Percentiles rank a stretch among this genome's conserved stretches.
These are phyloP conservation scores for Murraya paniculata DNA, from an alignment of 345 rosid species.

Conservation along the genomic window DNA sequence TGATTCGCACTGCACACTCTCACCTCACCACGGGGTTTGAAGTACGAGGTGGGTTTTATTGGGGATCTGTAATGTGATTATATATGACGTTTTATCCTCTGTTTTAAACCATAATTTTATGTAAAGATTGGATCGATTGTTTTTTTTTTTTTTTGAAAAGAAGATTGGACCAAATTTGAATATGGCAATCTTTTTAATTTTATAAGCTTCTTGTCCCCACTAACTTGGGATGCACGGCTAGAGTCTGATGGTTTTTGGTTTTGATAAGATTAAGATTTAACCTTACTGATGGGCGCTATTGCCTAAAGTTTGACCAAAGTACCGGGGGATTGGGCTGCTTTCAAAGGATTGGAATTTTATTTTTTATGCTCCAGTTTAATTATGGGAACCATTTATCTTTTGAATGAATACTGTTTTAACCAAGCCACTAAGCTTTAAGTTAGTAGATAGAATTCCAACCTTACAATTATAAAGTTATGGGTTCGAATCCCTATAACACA, in stretches of 20 bases:
- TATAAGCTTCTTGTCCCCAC: not conserved
- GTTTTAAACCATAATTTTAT: not conserved
- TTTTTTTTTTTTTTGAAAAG: too few relatives aligned
- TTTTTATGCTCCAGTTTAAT: not conserved
- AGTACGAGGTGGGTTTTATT: slow-evolving; percentile 30
- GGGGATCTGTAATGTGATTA: slow-evolving; percentile 39
- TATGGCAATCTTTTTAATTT: not conserved
- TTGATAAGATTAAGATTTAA: too few relatives aligned
- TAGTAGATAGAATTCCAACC: too few relatives aligned
- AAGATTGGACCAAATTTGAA: not conserved
- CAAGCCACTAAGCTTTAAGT: too few relatives aligned
- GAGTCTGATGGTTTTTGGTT: not conserved
- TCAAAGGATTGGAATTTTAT: not conserved
- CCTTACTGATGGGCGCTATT: not conserved
- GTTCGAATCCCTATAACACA: too few relatives aligned
- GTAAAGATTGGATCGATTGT: not conserved
- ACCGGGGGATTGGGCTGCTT: not conserved
- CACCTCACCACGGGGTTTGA: not conserved
- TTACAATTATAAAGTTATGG: too few relatives aligned
- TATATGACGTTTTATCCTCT: slow-evolving; percentile 3
- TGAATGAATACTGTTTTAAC: not conserved
- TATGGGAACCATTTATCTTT: not conserved
- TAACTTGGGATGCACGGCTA: not conserved
- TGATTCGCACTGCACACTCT: slow-evolving; percentile 18
- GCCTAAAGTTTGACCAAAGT: not conserved